These are phyloP conservation scores for Ascochyta pisi DNA, from an alignment of 2,329 filamentous ascomycete species.

Conservation along the genomic window DNA sequence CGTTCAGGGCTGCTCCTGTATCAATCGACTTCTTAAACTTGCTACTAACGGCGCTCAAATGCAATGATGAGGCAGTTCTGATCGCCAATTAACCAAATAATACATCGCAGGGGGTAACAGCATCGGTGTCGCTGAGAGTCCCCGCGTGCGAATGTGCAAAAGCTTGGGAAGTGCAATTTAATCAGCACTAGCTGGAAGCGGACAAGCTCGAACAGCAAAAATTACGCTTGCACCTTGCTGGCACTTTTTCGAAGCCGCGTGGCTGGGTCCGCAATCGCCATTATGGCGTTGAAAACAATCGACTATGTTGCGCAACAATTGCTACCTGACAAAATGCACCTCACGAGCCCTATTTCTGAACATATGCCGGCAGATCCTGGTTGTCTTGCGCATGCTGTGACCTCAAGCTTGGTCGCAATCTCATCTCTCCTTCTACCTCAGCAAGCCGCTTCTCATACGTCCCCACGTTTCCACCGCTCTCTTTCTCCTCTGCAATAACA, in stretches of 20 bases:
- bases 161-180: slow-evolving; percentile 4
- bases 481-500: slow-evolving; percentile 4
- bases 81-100: no score
- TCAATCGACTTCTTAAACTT: no score
- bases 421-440: slow-evolving; percentile 10
- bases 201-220: neutral
- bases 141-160: neutral
- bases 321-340: neutral
- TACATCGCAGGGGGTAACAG: no score
- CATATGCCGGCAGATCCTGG: neutral
- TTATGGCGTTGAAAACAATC: no score
- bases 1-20: no score
- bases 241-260: no score
- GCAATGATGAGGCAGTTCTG: no score
- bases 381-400: neutral
- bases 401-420: slow-evolving; percentile 5
- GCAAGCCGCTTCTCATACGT: slow-evolving; percentile 13
- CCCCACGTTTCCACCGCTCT: neutral
- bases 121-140: no score
- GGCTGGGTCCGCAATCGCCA: no score
- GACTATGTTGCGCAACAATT: neutral
- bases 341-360: neutral
- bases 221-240: neutral
- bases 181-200: neutral
- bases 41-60: no score